Evolutionary conservation across 495 filamentous ascomycete genomes (phyloP).

Genomic region (Aspergillus conjunctus): DNA sequence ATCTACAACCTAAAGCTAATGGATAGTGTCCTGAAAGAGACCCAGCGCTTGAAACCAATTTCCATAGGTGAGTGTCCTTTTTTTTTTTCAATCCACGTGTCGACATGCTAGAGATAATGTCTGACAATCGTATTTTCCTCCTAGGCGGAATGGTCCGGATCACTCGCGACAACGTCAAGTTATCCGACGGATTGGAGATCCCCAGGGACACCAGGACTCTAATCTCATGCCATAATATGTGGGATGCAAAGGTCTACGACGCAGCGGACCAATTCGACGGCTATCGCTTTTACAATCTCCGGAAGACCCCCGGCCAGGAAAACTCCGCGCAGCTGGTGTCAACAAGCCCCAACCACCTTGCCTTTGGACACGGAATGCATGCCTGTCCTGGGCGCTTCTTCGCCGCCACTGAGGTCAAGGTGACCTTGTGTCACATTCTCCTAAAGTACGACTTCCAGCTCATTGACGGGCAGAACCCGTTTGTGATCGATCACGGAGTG

Average conservation of each 20-base stretch:
- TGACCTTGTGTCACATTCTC: conserved; percentile 35
- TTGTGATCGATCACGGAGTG: neutral
- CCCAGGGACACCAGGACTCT: neutral
- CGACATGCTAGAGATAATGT: no score
- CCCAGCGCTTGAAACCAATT: conserved; percentile 2
- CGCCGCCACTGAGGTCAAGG: conserved; percentile 41
- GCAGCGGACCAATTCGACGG: conserved; percentile 40
- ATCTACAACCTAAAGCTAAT: conserved; percentile 46
- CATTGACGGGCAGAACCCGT: conserved; percentile 5
- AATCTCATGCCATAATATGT: conserved; percentile 6
- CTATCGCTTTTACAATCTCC: conserved; percentile 37
- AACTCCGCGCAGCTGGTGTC: conserved; percentile 34
- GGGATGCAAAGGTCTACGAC: conserved; percentile 22
- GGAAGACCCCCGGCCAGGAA: conserved; percentile 33
- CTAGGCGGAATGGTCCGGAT: neutral
- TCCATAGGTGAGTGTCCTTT: neutral
- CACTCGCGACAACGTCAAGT: neutral
- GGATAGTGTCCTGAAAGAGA: conserved; percentile 39
- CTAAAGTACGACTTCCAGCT: conserved; percentile 45
- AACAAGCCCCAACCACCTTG: conserved; percentile 32
- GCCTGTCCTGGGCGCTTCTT: conserved; percentile 50
- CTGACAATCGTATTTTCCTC: neutral
- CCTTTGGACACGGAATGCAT: conserved; percentile 44
- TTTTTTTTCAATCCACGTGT: no score
- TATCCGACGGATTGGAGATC: neutral